Base-by-base conservation (phyloP, 2,329 filamentous ascomycete genomes). In the Myriosclerotinia scirpicola region DNA sequence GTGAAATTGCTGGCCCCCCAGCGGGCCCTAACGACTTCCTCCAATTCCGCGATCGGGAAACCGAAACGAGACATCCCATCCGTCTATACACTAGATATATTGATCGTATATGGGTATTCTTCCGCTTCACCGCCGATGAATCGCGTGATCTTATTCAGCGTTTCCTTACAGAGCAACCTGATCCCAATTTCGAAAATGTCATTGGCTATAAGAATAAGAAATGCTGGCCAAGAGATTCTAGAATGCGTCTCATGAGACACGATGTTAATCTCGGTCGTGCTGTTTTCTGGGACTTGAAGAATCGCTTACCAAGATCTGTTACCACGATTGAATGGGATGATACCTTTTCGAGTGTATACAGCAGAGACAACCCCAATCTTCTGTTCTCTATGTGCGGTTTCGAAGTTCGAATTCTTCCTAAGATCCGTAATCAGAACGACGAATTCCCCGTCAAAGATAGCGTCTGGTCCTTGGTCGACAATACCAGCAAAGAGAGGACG, bases 171-270 rank as follows among this genome's bases (percentile, higher is more conserved):
- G 96, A 99, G 77, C 94, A 99, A 76, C 95, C 95, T 0, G 96
- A 99, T 78, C 95, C 95, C 2, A 99, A 99, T 76, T 99, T 99
- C 71, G 95, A 99, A 77, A 99, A 99, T 71, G 95, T 99, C 53
- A 98, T 99, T 73, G 95, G 95, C 0, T 99, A 98, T 79, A 93
- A 92, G 82, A 99, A 96, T 80, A 99, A 99, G 83, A 99, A 98
- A 78, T 99, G 96, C 80, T 99, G 95, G 95, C 96, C 95, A 53
- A 88, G 95, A 74, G 95, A 99, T 77, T 97, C 93, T 34, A 88
- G 95, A 61, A 99, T 99, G 96, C 90, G 96, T 55, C 80, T 99
- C 74, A 99, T 99, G 95, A 89, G 95, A 70, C 95, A 99, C 78
- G 95, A 99, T 79, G 96, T 99, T 72, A 98, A 99, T 74, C 87